Base-by-base conservation (phyloP, 2,329 filamentous ascomycete species). In the Claviceps capensis region DNA sequence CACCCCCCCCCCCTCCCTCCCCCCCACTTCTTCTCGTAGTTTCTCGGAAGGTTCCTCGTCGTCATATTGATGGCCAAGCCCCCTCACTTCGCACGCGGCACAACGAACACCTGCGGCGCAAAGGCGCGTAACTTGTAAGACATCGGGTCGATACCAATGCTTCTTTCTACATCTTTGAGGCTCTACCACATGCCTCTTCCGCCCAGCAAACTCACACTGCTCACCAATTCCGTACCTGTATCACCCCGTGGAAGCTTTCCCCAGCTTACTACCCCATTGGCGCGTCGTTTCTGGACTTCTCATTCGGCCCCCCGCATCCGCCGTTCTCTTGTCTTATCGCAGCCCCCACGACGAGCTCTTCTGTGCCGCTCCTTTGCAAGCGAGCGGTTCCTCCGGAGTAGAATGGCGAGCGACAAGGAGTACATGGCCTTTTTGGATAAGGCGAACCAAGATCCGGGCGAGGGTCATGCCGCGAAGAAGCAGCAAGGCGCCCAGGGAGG, bases 351-450 rank as follows among this genome's bases (percentile, higher is more conserved):
- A 46, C 43, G 45, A 40, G 34, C 34, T 49, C 55, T 64, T 40
- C 58, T 57, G 44, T 60, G 51, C 42, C 58, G 50, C 17, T 34
- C 26, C 30, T 36, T 17, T 22, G 47, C 45, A n/a, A 40, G 13
- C 11, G 9, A 37, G 36, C 16, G 16, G 17, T 44, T 9, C 14
- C 6, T 11, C 11, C 36, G 17, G 30, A 23, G 58, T 19, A 72
- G 52, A 16, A 88, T 87, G 84, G 79, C 82, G 7, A 83, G 82
- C 51, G 88, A 95, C 74, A 81, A 86, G 55, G 85, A 86, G 56
- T 96, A 95, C 73, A 79, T 82, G 68, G 74, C 84, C 54, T 95
- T 96, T 65, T 75, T 96, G 53, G 78, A 93, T 65, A 93, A 93
- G 72, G 88, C 88, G 51, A 95, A 95, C 70, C 73, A 82, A 61